Percentiles rank a stretch among this genome's conserved stretches.
phyloP scores from a whole-genome alignment of 2,329 filamentous ascomycete genomes.

The Bisporella sp. region DNA sequence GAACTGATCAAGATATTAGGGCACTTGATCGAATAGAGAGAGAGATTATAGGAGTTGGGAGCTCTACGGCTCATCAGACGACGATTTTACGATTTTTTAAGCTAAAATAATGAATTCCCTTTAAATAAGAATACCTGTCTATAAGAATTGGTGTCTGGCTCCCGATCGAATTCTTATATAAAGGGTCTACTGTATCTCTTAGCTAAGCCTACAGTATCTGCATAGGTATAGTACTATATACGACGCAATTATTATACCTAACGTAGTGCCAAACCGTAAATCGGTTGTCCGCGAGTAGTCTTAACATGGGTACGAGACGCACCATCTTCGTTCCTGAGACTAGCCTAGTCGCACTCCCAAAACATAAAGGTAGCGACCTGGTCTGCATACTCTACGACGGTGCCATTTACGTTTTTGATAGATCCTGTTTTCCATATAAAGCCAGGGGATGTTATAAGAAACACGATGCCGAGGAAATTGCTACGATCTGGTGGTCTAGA shows the following conservation, averaged over 20 bases:
- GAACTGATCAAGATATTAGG: no score
- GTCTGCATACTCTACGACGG: neutral
- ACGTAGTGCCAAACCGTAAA: neutral
- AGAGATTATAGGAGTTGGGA: no score
- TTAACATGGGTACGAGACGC: neutral
- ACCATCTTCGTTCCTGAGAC: neutral
- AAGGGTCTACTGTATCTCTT: no score
- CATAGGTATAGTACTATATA: no score
- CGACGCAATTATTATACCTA: neutral
- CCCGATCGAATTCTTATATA: no score
- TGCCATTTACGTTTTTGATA: neutral
- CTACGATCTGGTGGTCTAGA: neutral
- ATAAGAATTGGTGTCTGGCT: no score
- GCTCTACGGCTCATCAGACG: no score
- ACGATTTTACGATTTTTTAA: no score
- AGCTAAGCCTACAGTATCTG: no score
- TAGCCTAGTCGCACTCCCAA: neutral
- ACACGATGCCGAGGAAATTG: neutral
- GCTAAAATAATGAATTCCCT: no score
- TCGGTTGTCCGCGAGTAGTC: neutral
- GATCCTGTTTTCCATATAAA: neutral
- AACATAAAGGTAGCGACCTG: neutral
- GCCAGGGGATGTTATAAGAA: neutral
- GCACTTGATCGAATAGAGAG: no score
- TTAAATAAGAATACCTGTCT: no score